These are phyloP conservation scores for Ustilago tritici DNA, from an alignment of 1,284 basidiomycete genomes.

Conservation along the genomic window DNA sequence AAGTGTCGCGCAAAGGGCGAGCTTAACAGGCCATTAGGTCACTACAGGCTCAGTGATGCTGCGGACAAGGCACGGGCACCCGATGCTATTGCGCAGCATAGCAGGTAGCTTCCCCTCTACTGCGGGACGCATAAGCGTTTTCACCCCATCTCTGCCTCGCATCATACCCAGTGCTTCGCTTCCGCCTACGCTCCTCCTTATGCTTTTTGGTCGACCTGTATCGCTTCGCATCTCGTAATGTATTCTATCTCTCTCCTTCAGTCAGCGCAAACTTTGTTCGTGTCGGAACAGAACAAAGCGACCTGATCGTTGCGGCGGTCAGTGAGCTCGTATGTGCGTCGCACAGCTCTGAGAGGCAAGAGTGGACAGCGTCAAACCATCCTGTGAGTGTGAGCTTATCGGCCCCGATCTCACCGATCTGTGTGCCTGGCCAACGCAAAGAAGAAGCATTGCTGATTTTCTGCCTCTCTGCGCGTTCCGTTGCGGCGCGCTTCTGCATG, in stretches of 20 bases:
- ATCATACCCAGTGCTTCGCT: slow-evolving; percentile 17
- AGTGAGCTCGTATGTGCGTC: neutral
- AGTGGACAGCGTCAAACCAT: neutral
- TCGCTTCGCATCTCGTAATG: slow-evolving; percentile 3
- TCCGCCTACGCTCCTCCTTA: neutral
- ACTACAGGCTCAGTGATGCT: slow-evolving; percentile 39
- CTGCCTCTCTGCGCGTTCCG: slow-evolving; percentile 1
- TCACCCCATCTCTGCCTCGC: neutral
- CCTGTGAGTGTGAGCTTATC: neutral
- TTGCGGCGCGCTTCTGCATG: slow-evolving; percentile 10
- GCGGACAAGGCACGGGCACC: slow-evolving; percentile 20
- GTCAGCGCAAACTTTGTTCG: neutral
- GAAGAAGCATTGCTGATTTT: neutral
- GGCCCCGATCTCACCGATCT: neutral
- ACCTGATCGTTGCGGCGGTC: too few species aligned
- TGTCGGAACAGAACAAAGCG: neutral
- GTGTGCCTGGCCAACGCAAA: neutral
- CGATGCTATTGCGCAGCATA: slow-evolving; percentile 20
- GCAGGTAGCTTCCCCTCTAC: slow-evolving; percentile 7
- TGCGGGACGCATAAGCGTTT: neutral
- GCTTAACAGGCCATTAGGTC: slow-evolving; percentile 47
- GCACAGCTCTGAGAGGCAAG: neutral
- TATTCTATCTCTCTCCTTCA: slow-evolving; percentile 5
- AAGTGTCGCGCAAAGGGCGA: slow-evolving; percentile 60
- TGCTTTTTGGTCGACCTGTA: neutral